Base-by-base conservation (phyloP, 306 rosid species). In the Trifolium repens region DNA sequence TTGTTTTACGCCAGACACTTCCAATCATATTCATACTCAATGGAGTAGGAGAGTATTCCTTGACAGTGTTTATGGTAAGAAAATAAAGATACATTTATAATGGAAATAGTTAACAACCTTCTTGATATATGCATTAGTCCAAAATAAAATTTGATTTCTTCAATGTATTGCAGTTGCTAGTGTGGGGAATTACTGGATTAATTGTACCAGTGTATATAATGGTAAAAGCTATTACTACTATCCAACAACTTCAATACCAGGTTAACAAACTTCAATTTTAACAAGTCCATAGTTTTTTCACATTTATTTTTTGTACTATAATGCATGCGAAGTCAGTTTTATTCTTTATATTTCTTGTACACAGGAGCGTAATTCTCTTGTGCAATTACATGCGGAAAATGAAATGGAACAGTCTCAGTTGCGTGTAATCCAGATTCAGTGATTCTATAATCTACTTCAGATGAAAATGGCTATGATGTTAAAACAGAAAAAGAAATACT, bases 1-100 rank as follows among this genome's bases (percentile, higher is more conserved):
- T 91, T 67, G 74, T 89, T 52, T 82, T 91, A 71, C 91, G 97
- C 52, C 94, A 89, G 71, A 83, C 86, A 52, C 92, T 93, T 50
- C 91, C 93, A 13, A 49, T 89, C 35, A 68, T 89, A 85, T 27
- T 89, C 26, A 58, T 89, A 85, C 72, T 91, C 49, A 72, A 80
- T 35, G 93, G 80, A 79, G 82, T 69, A 34, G 88, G 80, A 72
- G 91, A 84, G 64, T 82, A 84, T 81, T 74, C 96, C 7, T 47
- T 83, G 82, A 82, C 88, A 13, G 71, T 91, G 61, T 72, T 77
- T 54, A 80, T 46, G 77, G 97, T 91, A 82, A 84, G 85, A 40
- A n/a, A 71, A 15, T 8, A 46, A 47, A 52, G 53, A 54, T 22
- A 34, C 11, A 26, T 40, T 15, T 13, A 26, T 50, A 16, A 13